Conservation (phyloP, 2,329 filamentous ascomycete species). For the Phaeosphaeriaceae sp. region DNA sequence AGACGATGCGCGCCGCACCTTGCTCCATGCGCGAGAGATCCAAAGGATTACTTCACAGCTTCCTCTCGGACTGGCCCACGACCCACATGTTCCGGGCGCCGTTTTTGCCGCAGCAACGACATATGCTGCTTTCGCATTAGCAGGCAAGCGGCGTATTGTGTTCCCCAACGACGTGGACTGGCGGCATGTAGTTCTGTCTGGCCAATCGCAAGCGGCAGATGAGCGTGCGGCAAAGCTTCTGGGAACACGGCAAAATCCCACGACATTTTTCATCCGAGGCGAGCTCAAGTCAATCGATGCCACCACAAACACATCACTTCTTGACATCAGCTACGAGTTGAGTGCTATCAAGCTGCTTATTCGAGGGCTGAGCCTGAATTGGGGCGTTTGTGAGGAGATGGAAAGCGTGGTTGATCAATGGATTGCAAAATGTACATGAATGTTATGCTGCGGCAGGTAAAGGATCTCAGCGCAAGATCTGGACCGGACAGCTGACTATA, state of each 20-base stretch:
- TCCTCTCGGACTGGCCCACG: not conserved
- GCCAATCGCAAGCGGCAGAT: not conserved
- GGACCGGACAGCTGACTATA: not conserved
- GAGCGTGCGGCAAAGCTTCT: not conserved
- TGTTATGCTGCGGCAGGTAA: not conserved
- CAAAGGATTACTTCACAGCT: not conserved
- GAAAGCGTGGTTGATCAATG: not conserved
- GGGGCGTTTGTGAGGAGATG: slow-evolving; percentile 1
- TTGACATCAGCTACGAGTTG: not conserved
- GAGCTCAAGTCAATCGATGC: not conserved
- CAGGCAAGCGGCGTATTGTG: not conserved
- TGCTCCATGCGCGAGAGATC: slow-evolving; percentile 1
- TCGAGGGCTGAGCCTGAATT: not conserved
- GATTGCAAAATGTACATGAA: slow-evolving; percentile 3
- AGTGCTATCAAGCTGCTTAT: not conserved
- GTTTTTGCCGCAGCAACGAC: slow-evolving; percentile 2
- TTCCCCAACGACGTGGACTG: not conserved
- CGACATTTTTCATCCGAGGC: not conserved
- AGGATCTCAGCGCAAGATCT: not conserved
- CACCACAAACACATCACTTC: not conserved
- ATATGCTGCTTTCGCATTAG: not conserved
- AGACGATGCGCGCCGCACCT: not conserved
- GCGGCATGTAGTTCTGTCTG: not conserved
- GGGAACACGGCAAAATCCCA: not conserved
- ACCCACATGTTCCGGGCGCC: slow-evolving; percentile 1